Conservation (phyloP, 2,329 filamentous ascomycete species). For the Dendrostoma leiphaemia region DNA sequence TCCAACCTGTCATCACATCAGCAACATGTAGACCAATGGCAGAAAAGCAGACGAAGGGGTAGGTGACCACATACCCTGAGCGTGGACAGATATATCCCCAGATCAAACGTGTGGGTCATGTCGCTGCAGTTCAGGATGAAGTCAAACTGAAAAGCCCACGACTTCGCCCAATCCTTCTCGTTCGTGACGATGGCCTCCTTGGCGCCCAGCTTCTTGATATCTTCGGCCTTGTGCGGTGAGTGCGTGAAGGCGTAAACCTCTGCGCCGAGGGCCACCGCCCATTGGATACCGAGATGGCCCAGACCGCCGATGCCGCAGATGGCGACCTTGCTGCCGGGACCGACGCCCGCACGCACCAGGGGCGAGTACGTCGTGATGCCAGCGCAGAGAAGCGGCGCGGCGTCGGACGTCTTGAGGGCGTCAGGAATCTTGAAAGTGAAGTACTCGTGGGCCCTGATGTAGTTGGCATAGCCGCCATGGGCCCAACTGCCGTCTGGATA, state of each 20-base stretch:
- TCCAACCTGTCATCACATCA: slow-evolving; percentile 32
- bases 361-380: slow-evolving; percentile 74
- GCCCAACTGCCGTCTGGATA: slow-evolving; percentile 53
- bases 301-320: slow-evolving; percentile 72
- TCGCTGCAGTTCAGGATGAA: slow-evolving; percentile 51
- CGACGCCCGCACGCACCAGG: slow-evolving; percentile 62
- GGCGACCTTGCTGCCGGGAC: slow-evolving; percentile 69
- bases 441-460: slow-evolving; percentile 50
- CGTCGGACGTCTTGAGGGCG: slow-evolving; percentile 44
- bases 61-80: slow-evolving; percentile 32
- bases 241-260: slow-evolving; percentile 66
- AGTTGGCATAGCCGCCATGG: slow-evolving; percentile 61
- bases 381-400: slow-evolving; percentile 72
- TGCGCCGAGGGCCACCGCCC: slow-evolving; percentile 67
- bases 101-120: slow-evolving; percentile 51
- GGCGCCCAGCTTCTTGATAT: slow-evolving; percentile 62
- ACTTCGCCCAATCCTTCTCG: slow-evolving; percentile 56
- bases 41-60: not conserved
- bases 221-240: slow-evolving; percentile 53
- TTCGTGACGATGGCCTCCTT: slow-evolving; percentile 47
- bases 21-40: too few relatives aligned
- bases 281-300: slow-evolving; percentile 71
- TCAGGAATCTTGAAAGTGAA: slow-evolving; percentile 62
- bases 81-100: slow-evolving; percentile 48
- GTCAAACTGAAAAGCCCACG: slow-evolving; percentile 49